A percentile compares a stretch with the other conserved stretches of the same genome.
Conservation (phyloP, 352 stramenopile genomes). For the Phytophthora multivora region DNA sequence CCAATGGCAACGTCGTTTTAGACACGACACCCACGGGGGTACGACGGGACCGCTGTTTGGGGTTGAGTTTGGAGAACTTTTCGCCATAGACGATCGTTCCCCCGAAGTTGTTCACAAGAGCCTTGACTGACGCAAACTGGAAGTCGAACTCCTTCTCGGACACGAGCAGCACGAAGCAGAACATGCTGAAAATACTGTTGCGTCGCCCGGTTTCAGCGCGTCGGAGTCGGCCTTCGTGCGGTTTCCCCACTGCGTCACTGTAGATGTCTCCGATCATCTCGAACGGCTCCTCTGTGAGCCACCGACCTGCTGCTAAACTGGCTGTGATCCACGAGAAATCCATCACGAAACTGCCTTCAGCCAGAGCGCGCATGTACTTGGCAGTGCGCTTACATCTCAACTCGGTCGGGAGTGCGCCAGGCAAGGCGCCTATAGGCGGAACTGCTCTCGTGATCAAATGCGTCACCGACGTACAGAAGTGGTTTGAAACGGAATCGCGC, state of each 20-base stretch:
- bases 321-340: slow-evolving; percentile 80
- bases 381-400: slow-evolving; percentile 79
- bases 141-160: slow-evolving; percentile 76
- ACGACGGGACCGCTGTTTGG: slow-evolving; percentile 30
- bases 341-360: slow-evolving; percentile 75
- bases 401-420: slow-evolving; percentile 6
- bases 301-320: slow-evolving; percentile 61
- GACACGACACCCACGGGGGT: slow-evolving; percentile 76
- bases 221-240: slow-evolving; percentile 62
- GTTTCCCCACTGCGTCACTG: slow-evolving; percentile 69
- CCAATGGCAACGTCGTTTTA: slow-evolving; percentile 58
- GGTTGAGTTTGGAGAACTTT: slow-evolving; percentile 29
- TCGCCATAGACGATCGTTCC: slow-evolving; percentile 46
- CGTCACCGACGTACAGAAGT: slow-evolving; percentile 64
- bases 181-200: slow-evolving; percentile 79
- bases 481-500: slow-evolving; percentile 44
- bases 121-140: slow-evolving; percentile 60
- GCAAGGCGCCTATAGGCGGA: slow-evolving; percentile 18
- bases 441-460: slow-evolving; percentile 79
- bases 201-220: slow-evolving; percentile 51
- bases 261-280: slow-evolving; percentile 87
- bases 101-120: slow-evolving; percentile 75
- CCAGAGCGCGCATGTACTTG: slow-evolving; percentile 87
- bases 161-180: slow-evolving; percentile 81
- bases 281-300: slow-evolving; percentile 72